Conservation (phyloP, 2,329 filamentous ascomycete species). For the Claviceps quebecensis region DNA sequence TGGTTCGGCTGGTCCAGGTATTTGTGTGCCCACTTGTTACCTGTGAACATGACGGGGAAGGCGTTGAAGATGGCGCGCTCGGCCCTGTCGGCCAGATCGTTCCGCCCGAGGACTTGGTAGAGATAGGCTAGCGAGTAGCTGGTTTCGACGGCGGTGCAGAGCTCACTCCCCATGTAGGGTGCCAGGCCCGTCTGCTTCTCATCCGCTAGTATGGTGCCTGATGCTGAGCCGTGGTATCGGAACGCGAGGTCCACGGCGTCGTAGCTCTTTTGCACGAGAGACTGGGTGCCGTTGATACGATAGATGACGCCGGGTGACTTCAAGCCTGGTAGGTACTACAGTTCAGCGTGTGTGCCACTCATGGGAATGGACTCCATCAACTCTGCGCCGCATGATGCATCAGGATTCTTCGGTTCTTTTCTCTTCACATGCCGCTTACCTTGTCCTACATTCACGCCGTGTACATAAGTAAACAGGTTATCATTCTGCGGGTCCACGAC, state of each 20-base stretch:
- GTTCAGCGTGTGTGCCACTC: not conserved
- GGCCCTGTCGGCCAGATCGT: slow-evolving; percentile 32
- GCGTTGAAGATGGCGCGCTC: slow-evolving; percentile 42
- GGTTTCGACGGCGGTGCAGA: slow-evolving; percentile 21
- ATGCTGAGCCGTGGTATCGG: slow-evolving; percentile 24
- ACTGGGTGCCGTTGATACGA: slow-evolving; percentile 23
- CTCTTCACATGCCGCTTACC: slow-evolving; percentile 16
- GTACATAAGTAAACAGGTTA: slow-evolving; percentile 18
- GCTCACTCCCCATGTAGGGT: slow-evolving; percentile 23
- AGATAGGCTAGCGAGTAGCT: slow-evolving; percentile 20
- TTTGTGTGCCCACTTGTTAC: slow-evolving; percentile 41
- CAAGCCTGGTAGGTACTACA: slow-evolving; percentile 15
- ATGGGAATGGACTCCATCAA: not conserved
- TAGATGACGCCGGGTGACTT: slow-evolving; percentile 27
- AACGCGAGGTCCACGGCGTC: slow-evolving; percentile 23
- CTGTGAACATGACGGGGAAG: slow-evolving; percentile 34
- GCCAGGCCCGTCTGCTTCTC: slow-evolving; percentile 24
- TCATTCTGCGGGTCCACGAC: slow-evolving; percentile 9
- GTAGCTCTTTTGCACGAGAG: slow-evolving; percentile 20
- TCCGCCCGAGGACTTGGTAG: slow-evolving; percentile 19
- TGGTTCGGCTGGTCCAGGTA: slow-evolving; percentile 41
- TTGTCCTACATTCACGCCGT: slow-evolving; percentile 31
- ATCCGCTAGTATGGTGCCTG: slow-evolving; percentile 28
- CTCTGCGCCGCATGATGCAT: not conserved
- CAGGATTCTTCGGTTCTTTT: not conserved